Evolutionary conservation across 2,329 filamentous ascomycete species (phyloP).

Genomic region (Penicillium sp.): DNA sequence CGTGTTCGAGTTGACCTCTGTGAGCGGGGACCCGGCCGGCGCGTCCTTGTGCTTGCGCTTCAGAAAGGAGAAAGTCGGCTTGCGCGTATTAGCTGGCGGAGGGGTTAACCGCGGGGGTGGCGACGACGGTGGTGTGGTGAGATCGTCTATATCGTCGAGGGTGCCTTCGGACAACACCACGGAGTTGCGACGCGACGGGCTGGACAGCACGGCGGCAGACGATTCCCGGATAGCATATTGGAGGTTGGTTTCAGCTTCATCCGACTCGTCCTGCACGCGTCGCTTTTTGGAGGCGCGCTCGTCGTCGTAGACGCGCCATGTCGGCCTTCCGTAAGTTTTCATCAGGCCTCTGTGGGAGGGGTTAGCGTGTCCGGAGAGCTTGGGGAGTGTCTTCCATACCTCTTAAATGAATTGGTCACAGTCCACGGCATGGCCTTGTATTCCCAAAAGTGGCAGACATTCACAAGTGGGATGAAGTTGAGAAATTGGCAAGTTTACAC

Average conservation of each 20-base stretch:
- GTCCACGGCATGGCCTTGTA: constrained; percentile 50
- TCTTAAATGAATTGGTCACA: constrained; percentile 54
- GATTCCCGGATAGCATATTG: constrained; percentile 53
- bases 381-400: constrained; percentile 30
- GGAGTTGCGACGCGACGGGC: constrained; percentile 50
- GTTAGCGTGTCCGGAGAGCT: not conserved
- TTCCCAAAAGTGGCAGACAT: constrained; percentile 1
- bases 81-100: constrained; percentile 47
- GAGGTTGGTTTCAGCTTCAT: constrained; percentile 48
- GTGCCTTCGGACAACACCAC: constrained; percentile 46
- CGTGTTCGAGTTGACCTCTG: constrained; percentile 50
- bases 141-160: constrained; percentile 42
- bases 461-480: constrained; percentile 8
- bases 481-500: constrained; percentile 1
- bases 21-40: constrained; percentile 38
- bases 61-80: constrained; percentile 55
- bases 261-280: constrained; percentile 45
- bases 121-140: constrained; percentile 56
- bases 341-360: constrained; percentile 46
- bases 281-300: constrained; percentile 49
- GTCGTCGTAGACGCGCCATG: constrained; percentile 51
- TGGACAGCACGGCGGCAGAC: constrained; percentile 47
- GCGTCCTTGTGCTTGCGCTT: constrained; percentile 46
- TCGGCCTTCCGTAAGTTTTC: constrained; percentile 52
- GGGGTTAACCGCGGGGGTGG: constrained; percentile 50